Evolutionary conservation across 208 protist genomes (phyloP), one percentile per base, ranked within the genome.

Genomic region (Perkinsela sp.): DNA sequence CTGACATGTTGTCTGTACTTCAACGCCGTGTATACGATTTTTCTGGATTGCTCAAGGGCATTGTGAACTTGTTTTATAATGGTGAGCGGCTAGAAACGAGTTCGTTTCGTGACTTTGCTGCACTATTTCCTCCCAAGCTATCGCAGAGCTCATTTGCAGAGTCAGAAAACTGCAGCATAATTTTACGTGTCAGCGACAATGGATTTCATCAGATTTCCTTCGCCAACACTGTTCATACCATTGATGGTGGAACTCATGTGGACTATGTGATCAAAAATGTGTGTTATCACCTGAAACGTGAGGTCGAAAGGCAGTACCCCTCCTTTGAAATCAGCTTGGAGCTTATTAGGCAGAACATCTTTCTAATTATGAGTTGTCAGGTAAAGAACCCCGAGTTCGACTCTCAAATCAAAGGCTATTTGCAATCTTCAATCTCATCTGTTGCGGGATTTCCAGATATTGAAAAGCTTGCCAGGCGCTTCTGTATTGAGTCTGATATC

Each of bases 301-400:
- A n/a, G 22, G 40, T 57, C 13, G 13, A 57, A 22, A 57, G 40
- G 40, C 6, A 22, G 13, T 57, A n/a, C 22, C 40, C 40, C 13
- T 57, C 22, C 22, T 22, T 57, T 57, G 13, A 57, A 6, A 57
- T 93, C 31, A 84, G 96, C 76, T 93, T 93, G 66, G 87, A 89
- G 73, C 89, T 95, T 48, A 81, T 98, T 67, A 93, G 40, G 40
- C 22, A 6, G 13, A 57, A 57, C 40, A 57, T 57, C 40, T 57
- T 57, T 57, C 40, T 98, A 29, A 96, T 99, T 76, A 82, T 99
- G 31, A 98, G 97, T 74, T 90, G 88, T 30, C 78, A 98, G n/a
- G 94, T 99, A 73, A 85, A 94, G n/a, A 98, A 99, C 74, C 97
- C 98, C 28, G 87, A 94, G 68, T 99, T 99, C 80, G 96, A 99